Conservation (phyloP, 2,329 filamentous ascomycete species). For the Penicillium fuscoglaucum region DNA sequence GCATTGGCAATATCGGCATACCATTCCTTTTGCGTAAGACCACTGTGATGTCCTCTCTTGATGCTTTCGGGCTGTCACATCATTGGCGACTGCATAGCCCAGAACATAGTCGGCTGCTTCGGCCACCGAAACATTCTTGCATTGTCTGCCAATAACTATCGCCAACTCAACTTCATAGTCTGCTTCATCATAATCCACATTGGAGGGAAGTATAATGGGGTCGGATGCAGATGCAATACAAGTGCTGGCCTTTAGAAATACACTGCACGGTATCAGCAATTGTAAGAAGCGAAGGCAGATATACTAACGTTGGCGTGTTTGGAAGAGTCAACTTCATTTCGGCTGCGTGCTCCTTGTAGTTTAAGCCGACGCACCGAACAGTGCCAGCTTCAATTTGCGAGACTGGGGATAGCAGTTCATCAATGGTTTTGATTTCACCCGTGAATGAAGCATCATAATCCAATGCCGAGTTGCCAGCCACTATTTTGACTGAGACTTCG, state of each 20-base stretch:
- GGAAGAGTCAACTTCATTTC: constrained; percentile 17
- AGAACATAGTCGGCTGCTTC: constrained; percentile 10
- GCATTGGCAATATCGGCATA: not conserved
- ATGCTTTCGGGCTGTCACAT: constrained; percentile 14
- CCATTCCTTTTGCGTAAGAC: constrained; percentile 19
- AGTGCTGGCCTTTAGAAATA: constrained; percentile 13
- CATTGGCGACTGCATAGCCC: constrained; percentile 14
- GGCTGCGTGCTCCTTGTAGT: constrained; percentile 17
- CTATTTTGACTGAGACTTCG: constrained; percentile 6
- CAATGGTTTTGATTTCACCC: constrained; percentile 5
- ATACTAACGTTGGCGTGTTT: constrained; percentile 12
- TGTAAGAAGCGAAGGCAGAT: no score
- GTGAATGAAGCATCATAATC: constrained; percentile 13
- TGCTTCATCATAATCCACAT: constrained; percentile 13
- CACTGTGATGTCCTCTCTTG: constrained; percentile 16
- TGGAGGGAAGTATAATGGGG: constrained; percentile 13
- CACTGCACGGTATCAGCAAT: constrained; percentile 1
- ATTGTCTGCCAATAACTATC: constrained; percentile 10
- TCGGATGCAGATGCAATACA: constrained; percentile 15
- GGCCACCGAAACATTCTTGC: constrained; percentile 10
- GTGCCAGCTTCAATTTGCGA: constrained; percentile 14
- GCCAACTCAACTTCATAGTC: constrained; percentile 17
- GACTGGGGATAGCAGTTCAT: constrained; percentile 11
- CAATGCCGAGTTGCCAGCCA: constrained; percentile 8
- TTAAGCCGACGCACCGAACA: constrained; percentile 15